Evolutionary conservation across 306 rosid species (phyloP), one percentile per base, ranked within the genome.

Genomic region (Corylus americana): DNA sequence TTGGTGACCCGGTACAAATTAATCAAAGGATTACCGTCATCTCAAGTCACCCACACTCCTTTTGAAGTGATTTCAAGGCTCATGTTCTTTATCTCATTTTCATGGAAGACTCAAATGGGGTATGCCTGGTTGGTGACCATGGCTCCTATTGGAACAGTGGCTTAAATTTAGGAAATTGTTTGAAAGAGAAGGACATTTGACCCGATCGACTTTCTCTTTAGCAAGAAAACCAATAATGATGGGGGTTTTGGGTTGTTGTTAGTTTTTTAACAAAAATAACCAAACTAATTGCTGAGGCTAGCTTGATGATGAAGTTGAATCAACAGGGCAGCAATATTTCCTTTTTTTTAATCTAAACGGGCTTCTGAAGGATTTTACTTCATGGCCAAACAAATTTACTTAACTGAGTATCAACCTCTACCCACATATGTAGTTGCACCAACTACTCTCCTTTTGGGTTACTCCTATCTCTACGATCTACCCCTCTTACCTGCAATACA

Each of bases 151-250:
- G 74, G 39, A 59, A n/a, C 14, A 66, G 44, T 18, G 22, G 16
- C 31, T 55, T 67, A 29, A 48, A 17, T 42, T 29, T 27, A 61
- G 42, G 20, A 53, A 69, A 75, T 77, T 7, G 55, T 47, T 11
- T 39, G 11, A 55, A 35, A 68, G 80, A 75, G 27, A 77, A 79
- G 57, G 86, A 83, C 80, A 48, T 59, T 83, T 70, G 80, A 83
- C 73, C 86, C 59, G 50, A 55, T 75, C 59, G 50, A 55, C 78
- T 68, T 27, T 62, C 55, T 74, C 79, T 62, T 71, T 73, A 79
- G 80, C 83, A 83, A 83, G 55, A 59, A 58, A n/a, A 74, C 8
- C n/a, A 66, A 79, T 45, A 27, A 64, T 71, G 77, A 18, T 68
- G 48, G 57, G 5, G 5, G 17, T 66, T 73, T 78, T 78, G 31